Evolutionary conservation across 371 early-diverging fungal genomes (phyloP).

Genomic region (Mucor indicus): DNA sequence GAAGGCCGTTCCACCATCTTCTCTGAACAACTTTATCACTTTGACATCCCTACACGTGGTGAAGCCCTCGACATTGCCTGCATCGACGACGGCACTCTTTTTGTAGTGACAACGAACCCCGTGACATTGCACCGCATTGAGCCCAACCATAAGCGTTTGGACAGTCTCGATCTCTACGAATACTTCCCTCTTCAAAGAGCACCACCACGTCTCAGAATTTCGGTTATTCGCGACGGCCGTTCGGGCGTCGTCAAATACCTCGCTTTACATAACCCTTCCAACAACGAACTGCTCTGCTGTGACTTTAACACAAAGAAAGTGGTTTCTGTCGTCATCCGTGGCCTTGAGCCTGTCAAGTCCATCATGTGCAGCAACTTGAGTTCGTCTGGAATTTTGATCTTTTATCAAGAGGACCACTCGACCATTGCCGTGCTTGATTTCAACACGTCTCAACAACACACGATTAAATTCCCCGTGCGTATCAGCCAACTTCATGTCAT

Average conservation of each 20-base stretch:
- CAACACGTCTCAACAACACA: slow-evolving; percentile 52
- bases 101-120: slow-evolving; percentile 67
- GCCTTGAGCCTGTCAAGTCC: slow-evolving; percentile 55
- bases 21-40: slow-evolving; percentile 69
- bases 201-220: slow-evolving; percentile 57
- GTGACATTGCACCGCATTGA: slow-evolving; percentile 68
- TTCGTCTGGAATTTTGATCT: slow-evolving; percentile 46
- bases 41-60: slow-evolving; percentile 70
- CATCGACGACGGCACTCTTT: slow-evolving; percentile 53
- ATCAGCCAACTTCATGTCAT: slow-evolving; percentile 50
- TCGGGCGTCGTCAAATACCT: slow-evolving; percentile 44
- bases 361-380: slow-evolving; percentile 53
- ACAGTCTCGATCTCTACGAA: slow-evolving; percentile 73
- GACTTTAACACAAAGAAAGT: slow-evolving; percentile 58
- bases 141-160: slow-evolving; percentile 49
- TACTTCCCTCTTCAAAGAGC: slow-evolving; percentile 73
- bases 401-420: slow-evolving; percentile 61
- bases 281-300: slow-evolving; percentile 62
- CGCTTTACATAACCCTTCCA: slow-evolving; percentile 67
- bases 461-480: slow-evolving; percentile 43
- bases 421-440: slow-evolving; percentile 64
- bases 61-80: slow-evolving; percentile 67
- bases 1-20: slow-evolving; percentile 66
- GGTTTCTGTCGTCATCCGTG: slow-evolving; percentile 52
- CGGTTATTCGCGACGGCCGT: slow-evolving; percentile 34